Base-by-base conservation (phyloP, 768 basidiomycete species). In the Aureoboletus auriporus region DNA sequence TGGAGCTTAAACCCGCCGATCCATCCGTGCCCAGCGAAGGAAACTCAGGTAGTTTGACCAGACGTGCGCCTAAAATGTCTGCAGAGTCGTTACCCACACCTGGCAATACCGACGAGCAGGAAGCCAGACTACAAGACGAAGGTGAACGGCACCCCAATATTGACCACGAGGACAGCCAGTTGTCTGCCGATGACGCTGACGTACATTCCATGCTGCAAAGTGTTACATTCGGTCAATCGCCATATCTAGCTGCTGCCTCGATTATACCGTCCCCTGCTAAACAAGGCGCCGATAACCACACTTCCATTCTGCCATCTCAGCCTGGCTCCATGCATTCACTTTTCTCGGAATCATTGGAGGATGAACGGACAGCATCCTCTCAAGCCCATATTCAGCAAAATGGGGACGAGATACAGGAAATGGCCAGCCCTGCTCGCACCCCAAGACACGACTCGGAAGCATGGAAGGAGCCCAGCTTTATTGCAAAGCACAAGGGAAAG, bases 401-500 rank as follows among this genome's bases (percentile, higher is more conserved):
- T 16, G 37, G 43, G 26, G 29, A 31, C 14, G 14, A 31, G 10
- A 8, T 13, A 23, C 39, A 43, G 29, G 49, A 39, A 48, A 17
- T 34, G 16, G 17, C 23, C 29, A 43, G n/a, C n/a, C 28, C 34
- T 36, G 5, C 6, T 4, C 37, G 39, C 10, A 28, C 36, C 29
- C 46, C 53, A 23, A 40, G 33, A 35, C 69, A 69, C 33, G 58
- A 70, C 41, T 28, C 62, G 5, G 54, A 50, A 17, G 51, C 66
- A 42, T 69, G 67, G 67, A 63, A 61, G 42, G 46, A 56, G 17
- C 67, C 67, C 10, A 69, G 65, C 40, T 69, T 69, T 47, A 56
- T 69, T 43, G 6, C 50, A 20, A 63, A 42, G 38, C 40, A 33
- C 36, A 62, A 57, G 36, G 51, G 42, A 8, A 62, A 65, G 26